Conservation (phyloP, 805 yeast genomes). For the Metschnikowia amazonensis region DNA sequence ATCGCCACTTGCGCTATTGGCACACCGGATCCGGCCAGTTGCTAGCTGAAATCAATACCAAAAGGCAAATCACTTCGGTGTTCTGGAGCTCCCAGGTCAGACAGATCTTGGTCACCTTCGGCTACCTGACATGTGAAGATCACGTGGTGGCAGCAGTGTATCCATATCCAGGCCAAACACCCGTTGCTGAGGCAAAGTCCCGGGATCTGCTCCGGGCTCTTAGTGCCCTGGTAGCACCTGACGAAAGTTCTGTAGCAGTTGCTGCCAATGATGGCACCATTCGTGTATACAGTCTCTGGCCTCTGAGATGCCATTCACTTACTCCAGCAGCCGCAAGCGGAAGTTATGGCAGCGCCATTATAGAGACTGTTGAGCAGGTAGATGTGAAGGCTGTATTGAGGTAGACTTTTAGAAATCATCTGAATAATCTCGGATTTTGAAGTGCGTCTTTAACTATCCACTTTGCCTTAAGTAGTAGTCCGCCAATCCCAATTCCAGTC, state of each 20-base stretch:
- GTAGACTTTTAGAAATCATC: too few species aligned
- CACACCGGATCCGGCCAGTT: slow-evolving; percentile 76
- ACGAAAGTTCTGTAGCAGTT: slow-evolving; percentile 57
- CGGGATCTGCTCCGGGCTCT: slow-evolving; percentile 51
- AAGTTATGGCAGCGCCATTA: slow-evolving; percentile 52
- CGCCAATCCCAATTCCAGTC: too few species aligned
- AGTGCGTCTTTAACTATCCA: too few species aligned
- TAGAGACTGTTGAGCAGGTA: slow-evolving; percentile 58
- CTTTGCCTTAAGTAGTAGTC: too few species aligned
- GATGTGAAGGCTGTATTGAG: slow-evolving; percentile 12
- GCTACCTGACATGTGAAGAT: slow-evolving; percentile 54
- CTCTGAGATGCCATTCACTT: slow-evolving; percentile 25
- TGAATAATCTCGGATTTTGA: too few species aligned
- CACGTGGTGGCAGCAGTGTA: slow-evolving; percentile 52
- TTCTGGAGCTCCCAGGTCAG: slow-evolving; percentile 65
- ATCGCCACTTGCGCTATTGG: slow-evolving; percentile 81
- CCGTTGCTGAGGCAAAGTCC: slow-evolving; percentile 47
- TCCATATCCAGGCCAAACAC: slow-evolving; percentile 61
- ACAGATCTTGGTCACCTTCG: slow-evolving; percentile 77
- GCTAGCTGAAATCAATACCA: slow-evolving; percentile 51
- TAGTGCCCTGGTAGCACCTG: slow-evolving; percentile 66
- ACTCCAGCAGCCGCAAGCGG: slow-evolving; percentile 36
- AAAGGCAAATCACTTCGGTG: slow-evolving; percentile 75
- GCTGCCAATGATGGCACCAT: slow-evolving; percentile 79
- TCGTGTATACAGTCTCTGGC: slow-evolving; percentile 73